phyloP scores from a whole-genome alignment of 2,329 filamentous ascomycete genomes.

The Xylariales sp. region DNA sequence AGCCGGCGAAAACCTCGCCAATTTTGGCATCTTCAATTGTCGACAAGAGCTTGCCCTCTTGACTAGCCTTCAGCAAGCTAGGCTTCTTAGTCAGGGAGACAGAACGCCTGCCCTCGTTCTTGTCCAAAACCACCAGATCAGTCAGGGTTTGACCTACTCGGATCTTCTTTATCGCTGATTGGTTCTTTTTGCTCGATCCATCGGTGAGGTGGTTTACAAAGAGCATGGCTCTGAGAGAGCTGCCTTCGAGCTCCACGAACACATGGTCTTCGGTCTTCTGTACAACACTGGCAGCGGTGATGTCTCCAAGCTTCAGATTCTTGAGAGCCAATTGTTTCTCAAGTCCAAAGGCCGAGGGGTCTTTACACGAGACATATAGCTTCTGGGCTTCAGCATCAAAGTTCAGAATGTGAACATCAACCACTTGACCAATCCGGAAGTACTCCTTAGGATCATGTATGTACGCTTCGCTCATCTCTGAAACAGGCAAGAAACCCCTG shows the following conservation, averaged over 20 bases:
- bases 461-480: constrained; percentile 97
- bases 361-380: constrained; percentile 89
- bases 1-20: constrained; percentile 68
- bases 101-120: constrained; percentile 71
- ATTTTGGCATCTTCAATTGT: constrained; percentile 68
- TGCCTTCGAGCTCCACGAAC: constrained; percentile 70
- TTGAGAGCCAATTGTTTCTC: constrained; percentile 75
- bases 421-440: constrained; percentile 85
- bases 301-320: constrained; percentile 65
- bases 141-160: constrained; percentile 78
- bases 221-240: constrained; percentile 73
- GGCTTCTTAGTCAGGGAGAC: constrained; percentile 80
- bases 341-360: constrained; percentile 70
- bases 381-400: constrained; percentile 68
- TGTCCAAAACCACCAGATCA: constrained; percentile 82
- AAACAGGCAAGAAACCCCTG: constrained; percentile 82
- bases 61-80: constrained; percentile 71
- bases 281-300: constrained; percentile 76
- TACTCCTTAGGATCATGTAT: constrained; percentile 86
- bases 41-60: constrained; percentile 66
- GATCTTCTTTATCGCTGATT: constrained; percentile 73
- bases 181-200: constrained; percentile 69
- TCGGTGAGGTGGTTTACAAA: constrained; percentile 79
- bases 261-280: constrained; percentile 75
- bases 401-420: constrained; percentile 82